A percentile compares a stretch with the other conserved stretches of the same genome.
phyloP scores from a whole-genome alignment of 306 rosid species.

The Sechiopsis laciniata region DNA sequence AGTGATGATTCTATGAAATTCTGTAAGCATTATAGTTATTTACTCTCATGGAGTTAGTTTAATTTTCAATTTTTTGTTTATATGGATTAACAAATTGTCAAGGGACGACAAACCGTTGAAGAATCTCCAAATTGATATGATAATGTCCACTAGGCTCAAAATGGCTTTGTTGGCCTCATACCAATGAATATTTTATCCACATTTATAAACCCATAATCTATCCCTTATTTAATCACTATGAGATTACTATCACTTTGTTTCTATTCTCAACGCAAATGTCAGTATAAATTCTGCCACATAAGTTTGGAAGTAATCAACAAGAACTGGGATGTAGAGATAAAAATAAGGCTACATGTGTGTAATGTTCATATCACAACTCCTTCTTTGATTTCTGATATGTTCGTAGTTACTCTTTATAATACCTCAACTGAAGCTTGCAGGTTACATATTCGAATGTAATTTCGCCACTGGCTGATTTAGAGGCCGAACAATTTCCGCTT shows the following conservation, averaged over 20 bases:
- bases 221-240: too few species aligned
- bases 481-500: conserved; percentile 66
- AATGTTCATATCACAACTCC: conserved; percentile 9
- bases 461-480: conserved; percentile 73
- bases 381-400: background rate
- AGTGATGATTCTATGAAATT: background rate
- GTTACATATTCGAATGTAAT: conserved; percentile 64
- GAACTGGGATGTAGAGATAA: background rate
- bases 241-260: too few species aligned
- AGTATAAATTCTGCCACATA: background rate
- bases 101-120: too few species aligned
- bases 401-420: conserved; percentile 23
- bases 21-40: background rate
- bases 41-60: background rate
- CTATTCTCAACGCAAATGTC: background rate
- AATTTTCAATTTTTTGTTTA: background rate
- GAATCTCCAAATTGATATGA: too few species aligned
- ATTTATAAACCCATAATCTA: too few species aligned
- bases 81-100: background rate
- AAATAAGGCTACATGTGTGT: background rate
- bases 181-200: too few species aligned
- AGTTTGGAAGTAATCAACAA: background rate
- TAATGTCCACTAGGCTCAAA: too few species aligned
- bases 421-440: conserved; percentile 37
- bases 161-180: too few species aligned